Evolutionary conservation across 2,329 filamentous ascomycete species (phyloP).

Genomic region (Epicoccum sorghinum): DNA sequence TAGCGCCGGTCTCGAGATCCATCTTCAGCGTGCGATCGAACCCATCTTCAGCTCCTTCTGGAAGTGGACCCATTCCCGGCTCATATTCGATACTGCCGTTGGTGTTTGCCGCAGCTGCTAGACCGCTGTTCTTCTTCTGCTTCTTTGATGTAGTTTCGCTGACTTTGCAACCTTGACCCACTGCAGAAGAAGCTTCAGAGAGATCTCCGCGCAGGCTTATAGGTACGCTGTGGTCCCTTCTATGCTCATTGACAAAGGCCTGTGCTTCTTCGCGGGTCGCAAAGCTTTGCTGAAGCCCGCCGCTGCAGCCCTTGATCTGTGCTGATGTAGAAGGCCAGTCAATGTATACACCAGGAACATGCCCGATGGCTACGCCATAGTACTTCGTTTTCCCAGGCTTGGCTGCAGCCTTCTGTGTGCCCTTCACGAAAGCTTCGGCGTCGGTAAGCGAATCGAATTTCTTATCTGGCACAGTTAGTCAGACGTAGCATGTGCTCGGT

Average conservation of each 20-base stretch:
- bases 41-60: slow-evolving; percentile 62
- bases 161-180: slow-evolving; percentile 19
- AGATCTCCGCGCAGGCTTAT: slow-evolving; percentile 37
- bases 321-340: slow-evolving; percentile 73
- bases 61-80: slow-evolving; percentile 62
- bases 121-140: slow-evolving; percentile 42
- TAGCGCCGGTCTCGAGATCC: slow-evolving; percentile 59
- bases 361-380: slow-evolving; percentile 66
- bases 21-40: slow-evolving; percentile 66
- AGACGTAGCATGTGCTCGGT: too few species aligned
- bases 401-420: slow-evolving; percentile 51
- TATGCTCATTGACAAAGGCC: slow-evolving; percentile 65
- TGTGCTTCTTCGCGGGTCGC: slow-evolving; percentile 70
- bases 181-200: slow-evolving; percentile 33
- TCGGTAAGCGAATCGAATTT: slow-evolving; percentile 76
- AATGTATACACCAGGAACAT: slow-evolving; percentile 66
- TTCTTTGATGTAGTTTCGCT: slow-evolving; percentile 43
- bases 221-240: slow-evolving; percentile 35
- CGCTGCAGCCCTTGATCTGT: slow-evolving; percentile 76
- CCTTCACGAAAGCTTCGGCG: slow-evolving; percentile 78
- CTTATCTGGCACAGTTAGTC: slow-evolving; percentile 65
- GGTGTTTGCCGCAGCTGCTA: slow-evolving; percentile 12
- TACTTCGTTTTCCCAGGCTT: slow-evolving; percentile 57
- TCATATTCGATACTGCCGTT: slow-evolving; percentile 40
- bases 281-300: slow-evolving; percentile 62